Conservation (phyloP, 768 basidiomycete species). For the Serendipita indica region DNA sequence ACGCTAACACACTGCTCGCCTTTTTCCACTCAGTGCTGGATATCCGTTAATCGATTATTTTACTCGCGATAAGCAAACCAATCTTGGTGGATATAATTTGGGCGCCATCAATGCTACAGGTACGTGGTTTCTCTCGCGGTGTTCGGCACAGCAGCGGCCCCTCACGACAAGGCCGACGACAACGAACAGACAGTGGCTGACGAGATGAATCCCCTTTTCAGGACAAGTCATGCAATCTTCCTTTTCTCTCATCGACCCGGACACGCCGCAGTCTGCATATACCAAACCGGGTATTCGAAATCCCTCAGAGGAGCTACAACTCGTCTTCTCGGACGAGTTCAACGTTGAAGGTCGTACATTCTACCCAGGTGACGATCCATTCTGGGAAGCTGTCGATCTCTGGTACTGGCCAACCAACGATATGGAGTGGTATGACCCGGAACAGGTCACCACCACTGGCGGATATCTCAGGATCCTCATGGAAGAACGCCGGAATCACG, state of each 20-base stretch:
- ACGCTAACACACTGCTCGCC: neutral
- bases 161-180: neutral
- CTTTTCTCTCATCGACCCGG: constrained; percentile 24
- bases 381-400: constrained; percentile 31
- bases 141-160: neutral
- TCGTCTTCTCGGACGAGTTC: constrained; percentile 28
- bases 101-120: constrained; percentile 74
- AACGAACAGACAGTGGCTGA: neutral
- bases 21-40: neutral
- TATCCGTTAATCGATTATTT: constrained; percentile 20
- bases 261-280: constrained; percentile 23
- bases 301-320: constrained; percentile 22
- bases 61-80: constrained; percentile 14
- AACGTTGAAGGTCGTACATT: constrained; percentile 22
- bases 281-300: constrained; percentile 22
- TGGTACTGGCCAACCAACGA: constrained; percentile 24
- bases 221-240: constrained; percentile 4
- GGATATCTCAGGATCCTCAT: constrained; percentile 65
- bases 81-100: constrained; percentile 50
- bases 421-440: constrained; percentile 47
- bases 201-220: neutral
- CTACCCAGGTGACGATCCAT: constrained; percentile 28
- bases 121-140: neutral
- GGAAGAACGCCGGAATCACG: constrained; percentile 46
- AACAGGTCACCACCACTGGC: constrained; percentile 52